Base-by-base conservation (phyloP, 805 yeast genomes). In the Saitoella complicata region DNA sequence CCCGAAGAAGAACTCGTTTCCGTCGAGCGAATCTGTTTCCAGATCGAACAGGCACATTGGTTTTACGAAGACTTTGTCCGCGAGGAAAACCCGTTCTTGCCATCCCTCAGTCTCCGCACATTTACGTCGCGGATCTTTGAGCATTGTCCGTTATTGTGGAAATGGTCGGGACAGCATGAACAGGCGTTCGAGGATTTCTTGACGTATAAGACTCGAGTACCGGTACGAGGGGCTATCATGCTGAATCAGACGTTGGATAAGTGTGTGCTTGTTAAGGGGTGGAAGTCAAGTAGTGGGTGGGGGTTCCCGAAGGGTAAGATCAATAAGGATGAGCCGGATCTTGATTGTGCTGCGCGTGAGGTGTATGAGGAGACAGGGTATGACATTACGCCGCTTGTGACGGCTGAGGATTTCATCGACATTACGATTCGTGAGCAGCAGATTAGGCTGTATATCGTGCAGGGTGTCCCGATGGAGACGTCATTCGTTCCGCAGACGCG, bases 21-120 rank as follows among this genome's bases (percentile, higher is more conserved):
- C 10, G 71, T 78, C 31, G 88, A 67, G 58, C 70, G 98, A 57
- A 80, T 87, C 30, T 74, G 86, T 56, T 91, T 91, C 65, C 94
- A 87, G 59, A 78, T 91, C 38, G 99, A 91, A 66, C 97, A 91
- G 61, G 98, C 98, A 1, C 95, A 86, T 53, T 91, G 98, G 98
- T 91, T 82, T 58, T 91, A 87, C 62, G 72, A 80, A 42, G 99
- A 91, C 62, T 87, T 80, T 55, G 69, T 80, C 8, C 71, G 87
- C 34, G 72, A 71, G 34, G 63, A 78, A 54, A 80, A 85, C 58
- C 87, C 91, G 3, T 60, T 69, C 32, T 67, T 88, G 47, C 97
- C 96, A 1, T 58, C 73, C 2, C 64, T 87, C 67, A 80, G 78
- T 56, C 76, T 86, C 73, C 80, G 80, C 58, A 63, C 71, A 6